phyloP scores from a whole-genome alignment of 2,329 filamentous ascomycete species.

The Calycina marina region DNA sequence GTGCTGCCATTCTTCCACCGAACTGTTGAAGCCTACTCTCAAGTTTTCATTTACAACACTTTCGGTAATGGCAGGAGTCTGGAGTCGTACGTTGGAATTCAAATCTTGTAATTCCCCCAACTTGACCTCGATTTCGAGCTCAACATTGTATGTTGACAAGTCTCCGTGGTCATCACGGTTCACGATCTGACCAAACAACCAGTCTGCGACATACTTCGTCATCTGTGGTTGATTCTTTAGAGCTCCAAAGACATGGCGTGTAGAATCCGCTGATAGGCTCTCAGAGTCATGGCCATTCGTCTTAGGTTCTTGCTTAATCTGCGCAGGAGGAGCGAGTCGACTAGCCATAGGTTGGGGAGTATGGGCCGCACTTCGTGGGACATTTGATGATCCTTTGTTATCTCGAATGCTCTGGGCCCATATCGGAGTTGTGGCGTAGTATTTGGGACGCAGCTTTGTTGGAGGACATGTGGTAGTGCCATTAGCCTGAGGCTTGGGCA shows the following conservation, averaged over 20 bases:
- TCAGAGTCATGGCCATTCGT: constrained; percentile 14
- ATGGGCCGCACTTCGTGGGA: background rate
- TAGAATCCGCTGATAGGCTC: constrained; percentile 7
- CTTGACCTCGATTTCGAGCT: constrained; percentile 91
- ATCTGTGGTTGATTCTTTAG: constrained; percentile 55
- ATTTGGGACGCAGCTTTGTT: background rate
- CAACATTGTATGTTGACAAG: constrained; percentile 47
- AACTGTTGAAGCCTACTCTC: constrained; percentile 63
- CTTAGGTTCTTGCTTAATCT: constrained; percentile 7
- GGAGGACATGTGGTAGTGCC: constrained; percentile 7
- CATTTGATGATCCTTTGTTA: background rate
- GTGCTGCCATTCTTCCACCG: constrained; percentile 81
- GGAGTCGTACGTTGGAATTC: constrained; percentile 53
- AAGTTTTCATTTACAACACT: constrained; percentile 48
- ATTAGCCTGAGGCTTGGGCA: constrained; percentile 10
- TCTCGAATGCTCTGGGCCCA: constrained; percentile 24
- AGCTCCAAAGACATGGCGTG: constrained; percentile 2
- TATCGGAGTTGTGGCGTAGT: constrained; percentile 35
- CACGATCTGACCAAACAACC: constrained; percentile 60
- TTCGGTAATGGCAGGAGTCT: constrained; percentile 54
- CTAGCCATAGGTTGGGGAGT: background rate
- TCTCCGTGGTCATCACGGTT: constrained; percentile 50
- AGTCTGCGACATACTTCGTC: constrained; percentile 65
- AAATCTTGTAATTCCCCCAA: constrained; percentile 68
- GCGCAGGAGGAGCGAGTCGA: background rate